Conservation (phyloP, 345 rosid genomes). For the Salix koriyanagi region DNA sequence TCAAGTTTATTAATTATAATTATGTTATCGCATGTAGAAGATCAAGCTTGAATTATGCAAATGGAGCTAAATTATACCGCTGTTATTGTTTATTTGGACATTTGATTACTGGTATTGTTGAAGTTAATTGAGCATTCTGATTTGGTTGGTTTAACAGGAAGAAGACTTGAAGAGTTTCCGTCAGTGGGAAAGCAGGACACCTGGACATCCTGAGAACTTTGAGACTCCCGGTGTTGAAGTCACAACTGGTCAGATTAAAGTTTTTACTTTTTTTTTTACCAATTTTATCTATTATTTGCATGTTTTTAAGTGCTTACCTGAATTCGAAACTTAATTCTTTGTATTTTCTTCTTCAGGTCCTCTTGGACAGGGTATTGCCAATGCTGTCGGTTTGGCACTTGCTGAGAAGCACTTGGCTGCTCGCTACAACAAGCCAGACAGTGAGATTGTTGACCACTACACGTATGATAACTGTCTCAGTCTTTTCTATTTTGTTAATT, state of each 20-base stretch:
- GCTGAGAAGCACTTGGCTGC: constrained; percentile 94
- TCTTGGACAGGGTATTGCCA: constrained; percentile 88
- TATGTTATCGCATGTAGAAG: neutral
- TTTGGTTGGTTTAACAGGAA: constrained; percentile 37
- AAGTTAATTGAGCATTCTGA: too few species aligned
- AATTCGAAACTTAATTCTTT: neutral
- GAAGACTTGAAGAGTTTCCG: constrained; percentile 90
- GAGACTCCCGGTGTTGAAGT: constrained; percentile 99
- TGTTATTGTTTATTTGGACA: neutral
- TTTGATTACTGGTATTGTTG: neutral
- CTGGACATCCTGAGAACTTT: constrained; percentile 99
- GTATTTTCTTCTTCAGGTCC: constrained; percentile 51
- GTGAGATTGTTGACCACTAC: constrained; percentile 78
- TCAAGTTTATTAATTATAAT: neutral
- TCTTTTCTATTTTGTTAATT: neutral
- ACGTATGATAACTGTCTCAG: constrained; percentile 42
- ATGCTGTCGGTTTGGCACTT: constrained; percentile 93
- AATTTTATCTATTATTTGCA: neutral
- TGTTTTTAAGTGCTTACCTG: neutral
- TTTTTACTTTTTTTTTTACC: neutral
- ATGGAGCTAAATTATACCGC: neutral
- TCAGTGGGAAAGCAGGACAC: constrained; percentile 96
- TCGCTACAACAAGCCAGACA: constrained; percentile 78
- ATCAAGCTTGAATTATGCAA: neutral
- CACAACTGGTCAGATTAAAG: constrained; percentile 68